Percentiles rank a stretch among this genome's conserved stretches.
These are phyloP conservation scores for Xylaria sp. DNA, from an alignment of 2,329 filamentous ascomycete species.

Conservation along the genomic window DNA sequence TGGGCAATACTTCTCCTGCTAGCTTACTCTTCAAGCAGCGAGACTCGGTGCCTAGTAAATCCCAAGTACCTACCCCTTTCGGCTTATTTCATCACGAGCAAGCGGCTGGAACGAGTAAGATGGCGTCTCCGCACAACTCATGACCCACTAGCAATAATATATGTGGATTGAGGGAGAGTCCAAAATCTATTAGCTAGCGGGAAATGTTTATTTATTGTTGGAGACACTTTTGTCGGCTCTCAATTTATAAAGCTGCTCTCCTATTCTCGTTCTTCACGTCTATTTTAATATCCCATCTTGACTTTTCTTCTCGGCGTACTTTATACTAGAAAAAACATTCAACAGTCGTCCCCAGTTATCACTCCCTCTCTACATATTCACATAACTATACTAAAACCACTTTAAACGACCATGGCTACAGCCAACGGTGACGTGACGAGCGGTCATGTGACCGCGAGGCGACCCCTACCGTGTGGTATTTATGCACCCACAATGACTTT, in stretches of 20 bases:
- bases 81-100: constrained; percentile 55
- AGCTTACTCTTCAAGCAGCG: constrained; percentile 37
- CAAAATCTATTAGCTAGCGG: constrained; percentile 53
- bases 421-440: constrained; percentile 42
- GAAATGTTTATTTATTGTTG: constrained; percentile 50
- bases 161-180: constrained; percentile 30
- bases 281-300: constrained; percentile 3
- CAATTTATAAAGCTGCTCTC: constrained; percentile 34
- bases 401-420: constrained; percentile 50
- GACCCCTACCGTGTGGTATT: constrained; percentile 80
- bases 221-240: constrained; percentile 41
- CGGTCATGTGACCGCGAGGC: constrained; percentile 55
- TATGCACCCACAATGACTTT: constrained; percentile 93
- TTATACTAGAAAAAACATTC: neutral
- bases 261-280: constrained; percentile 34
- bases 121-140: constrained; percentile 42
- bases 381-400: neutral
- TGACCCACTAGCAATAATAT: constrained; percentile 47
- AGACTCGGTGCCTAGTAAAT: constrained; percentile 31
- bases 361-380: neutral
- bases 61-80: constrained; percentile 46
- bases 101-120: constrained; percentile 45
- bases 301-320: neutral
- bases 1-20: constrained; percentile 24
- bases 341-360: neutral